Base-by-base conservation (phyloP, 2,329 filamentous ascomycete genomes). In the Furcasterigmium furcatum region DNA sequence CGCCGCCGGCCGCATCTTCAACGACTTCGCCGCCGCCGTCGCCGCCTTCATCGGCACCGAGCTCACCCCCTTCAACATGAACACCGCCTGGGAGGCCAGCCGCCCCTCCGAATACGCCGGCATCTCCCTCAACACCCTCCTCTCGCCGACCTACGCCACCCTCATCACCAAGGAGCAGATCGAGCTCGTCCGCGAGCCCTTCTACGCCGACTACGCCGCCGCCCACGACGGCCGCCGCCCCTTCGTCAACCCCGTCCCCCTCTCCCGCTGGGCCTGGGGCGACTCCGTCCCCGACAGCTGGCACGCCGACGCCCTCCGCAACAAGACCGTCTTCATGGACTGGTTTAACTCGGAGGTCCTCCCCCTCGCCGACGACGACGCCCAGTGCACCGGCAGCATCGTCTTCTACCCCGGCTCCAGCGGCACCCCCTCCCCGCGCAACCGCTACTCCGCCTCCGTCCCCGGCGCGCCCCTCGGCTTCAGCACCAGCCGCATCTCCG, bases 381-480 rank as follows among this genome's bases (percentile, higher is more conserved):
- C 51, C 3, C 53, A 57, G 6, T 67, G 64, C 49, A 64, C 62
- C n/a, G 57, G 61, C 3, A 50, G 52, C 4, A 45, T 66, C 18
- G 52, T 64, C 14, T 38, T 66, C 3, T 65, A 64, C 46, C 40
- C 51, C 25, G 50, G 46, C 34, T 42, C 43, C 34, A 16, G 18
- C 19, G 53, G 53, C 35, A 3, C 1, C 29, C 14, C 52, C 13
- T 32, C 12, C 39, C 52, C 45, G 32, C 45, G 53, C 4, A 51
- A 65, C 48, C 21, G 59, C 59, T 48, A 71, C 56, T 21, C 72
- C 4, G 57, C 55, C 6, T 14, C 18, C 22, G 55, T 65, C 2
- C 77, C 78, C 0, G 57, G 60, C 0, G 58, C 70, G 4, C 76
- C 77, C 0, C 62, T 67, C 9, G 76, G 76, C 0, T 81, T 77